Evolutionary conservation across 495 filamentous ascomycete species (phyloP).

Genomic region (Neurospora sp.): DNA sequence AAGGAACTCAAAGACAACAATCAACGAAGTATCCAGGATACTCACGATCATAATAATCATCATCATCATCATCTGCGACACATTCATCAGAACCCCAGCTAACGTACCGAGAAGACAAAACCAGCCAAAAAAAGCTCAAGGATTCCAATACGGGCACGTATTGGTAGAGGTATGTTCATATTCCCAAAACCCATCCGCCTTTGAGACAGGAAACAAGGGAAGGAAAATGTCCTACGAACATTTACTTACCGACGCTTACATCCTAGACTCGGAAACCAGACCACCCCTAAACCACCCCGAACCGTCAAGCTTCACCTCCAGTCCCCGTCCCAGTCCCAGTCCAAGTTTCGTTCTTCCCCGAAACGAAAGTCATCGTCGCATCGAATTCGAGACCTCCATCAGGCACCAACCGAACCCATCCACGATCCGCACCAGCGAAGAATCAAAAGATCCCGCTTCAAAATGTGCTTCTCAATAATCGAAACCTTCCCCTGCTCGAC

Average conservation of each 20-base stretch:
- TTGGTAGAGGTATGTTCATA: not conserved
- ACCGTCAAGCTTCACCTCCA: not conserved
- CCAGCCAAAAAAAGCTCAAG: not conserved
- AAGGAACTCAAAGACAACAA: not conserved
- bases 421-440: too few relatives aligned
- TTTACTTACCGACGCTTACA: not conserved
- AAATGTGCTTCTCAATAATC: not conserved
- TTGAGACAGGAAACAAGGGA: not conserved
- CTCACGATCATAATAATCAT: not conserved
- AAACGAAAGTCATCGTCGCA: not conserved
- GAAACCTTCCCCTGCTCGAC: not conserved
- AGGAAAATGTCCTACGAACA: not conserved
- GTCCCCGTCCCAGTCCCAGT: too few relatives aligned
- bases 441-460: too few relatives aligned
- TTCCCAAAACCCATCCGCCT: not conserved
- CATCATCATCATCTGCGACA: not conserved
- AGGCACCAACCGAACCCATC: not conserved
- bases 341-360: not conserved
- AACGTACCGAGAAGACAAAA: not conserved
- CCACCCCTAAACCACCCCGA: not conserved
- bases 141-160: not conserved
- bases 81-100: not conserved
- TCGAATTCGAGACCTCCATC: not conserved
- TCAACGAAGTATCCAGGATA: not conserved
- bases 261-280: not conserved